These are phyloP conservation scores for Inosperma sp. DNA, from an alignment of 768 basidiomycete species.

Conservation along the genomic window DNA sequence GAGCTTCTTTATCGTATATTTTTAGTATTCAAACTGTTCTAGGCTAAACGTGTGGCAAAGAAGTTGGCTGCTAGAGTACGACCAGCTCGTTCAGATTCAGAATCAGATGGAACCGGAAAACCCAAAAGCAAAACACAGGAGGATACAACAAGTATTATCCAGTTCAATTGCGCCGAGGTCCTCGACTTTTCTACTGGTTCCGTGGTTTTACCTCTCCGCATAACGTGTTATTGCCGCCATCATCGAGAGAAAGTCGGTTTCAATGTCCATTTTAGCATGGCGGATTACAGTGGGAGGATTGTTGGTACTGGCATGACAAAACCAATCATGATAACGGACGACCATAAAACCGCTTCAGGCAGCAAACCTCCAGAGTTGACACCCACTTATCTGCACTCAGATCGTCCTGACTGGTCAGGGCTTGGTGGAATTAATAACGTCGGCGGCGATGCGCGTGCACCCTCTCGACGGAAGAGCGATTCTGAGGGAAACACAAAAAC, in stretches of 20 bases:
- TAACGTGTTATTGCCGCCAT: constrained; percentile 98
- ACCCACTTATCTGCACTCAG: constrained; percentile 32
- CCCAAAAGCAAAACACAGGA: constrained; percentile 50
- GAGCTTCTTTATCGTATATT: background rate
- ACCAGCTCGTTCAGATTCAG: constrained; percentile 72
- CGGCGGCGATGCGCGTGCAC: constrained; percentile 32
- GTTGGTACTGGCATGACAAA: constrained; percentile 79
- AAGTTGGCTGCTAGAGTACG: constrained; percentile 82
- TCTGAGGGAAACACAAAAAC: constrained; percentile 18
- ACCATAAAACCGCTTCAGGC: constrained; percentile 78
- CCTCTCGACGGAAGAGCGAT: constrained; percentile 51
- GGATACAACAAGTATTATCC: constrained; percentile 80
- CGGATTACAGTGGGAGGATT: constrained; percentile 71
- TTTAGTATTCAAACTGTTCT: constrained; percentile 6
- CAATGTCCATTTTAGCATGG: constrained; percentile 82
- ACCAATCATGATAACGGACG: constrained; percentile 98
- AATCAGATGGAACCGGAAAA: constrained; percentile 48
- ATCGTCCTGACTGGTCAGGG: constrained; percentile 49
- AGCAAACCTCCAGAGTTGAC: constrained; percentile 32
- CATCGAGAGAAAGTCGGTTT: constrained; percentile 97
- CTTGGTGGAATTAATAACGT: constrained; percentile 25
- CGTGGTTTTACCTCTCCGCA: constrained; percentile 84
- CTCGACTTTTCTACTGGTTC: constrained; percentile 88
- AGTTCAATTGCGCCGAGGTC: constrained; percentile 91
- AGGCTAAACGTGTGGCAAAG: constrained; percentile 87